These are phyloP conservation scores for Chaetomiaceae sp. DNA, from an alignment of 2,329 filamentous ascomycete genomes.

Conservation along the genomic window DNA sequence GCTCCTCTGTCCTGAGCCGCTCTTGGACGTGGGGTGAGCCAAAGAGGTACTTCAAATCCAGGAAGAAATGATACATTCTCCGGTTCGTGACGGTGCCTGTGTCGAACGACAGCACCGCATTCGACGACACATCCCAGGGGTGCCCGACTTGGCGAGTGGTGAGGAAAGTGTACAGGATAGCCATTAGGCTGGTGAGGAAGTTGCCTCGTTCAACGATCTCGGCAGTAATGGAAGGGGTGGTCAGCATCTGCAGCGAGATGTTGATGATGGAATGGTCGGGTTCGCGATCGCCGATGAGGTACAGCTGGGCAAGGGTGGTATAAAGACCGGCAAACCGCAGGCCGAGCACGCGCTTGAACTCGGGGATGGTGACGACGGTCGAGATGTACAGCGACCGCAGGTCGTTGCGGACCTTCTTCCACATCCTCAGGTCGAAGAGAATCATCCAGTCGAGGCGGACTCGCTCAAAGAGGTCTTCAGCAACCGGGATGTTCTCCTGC, in stretches of 20 bases:
- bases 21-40: constrained; percentile 84
- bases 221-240: constrained; percentile 91
- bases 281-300: constrained; percentile 91
- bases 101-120: constrained; percentile 86
- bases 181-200: constrained; percentile 90
- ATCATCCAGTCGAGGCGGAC: constrained; percentile 92
- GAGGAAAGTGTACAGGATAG: constrained; percentile 94
- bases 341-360: constrained; percentile 92
- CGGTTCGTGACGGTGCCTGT: constrained; percentile 92
- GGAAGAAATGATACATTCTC: constrained; percentile 96
- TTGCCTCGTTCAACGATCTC: constrained; percentile 94
- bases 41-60: constrained; percentile 88
- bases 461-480: constrained; percentile 85
- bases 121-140: constrained; percentile 80
- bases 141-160: constrained; percentile 95
- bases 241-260: constrained; percentile 91
- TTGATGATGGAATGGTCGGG: constrained; percentile 99
- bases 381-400: constrained; percentile 92
- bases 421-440: constrained; percentile 88
- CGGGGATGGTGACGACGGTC: constrained; percentile 88
- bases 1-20: constrained; percentile 72
- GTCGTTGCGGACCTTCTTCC: constrained; percentile 91
- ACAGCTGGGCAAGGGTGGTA: constrained; percentile 87
- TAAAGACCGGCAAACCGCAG: constrained; percentile 93
- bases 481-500: constrained; percentile 58